These are phyloP conservation scores for Chalciporus pseudorubinellus DNA, from an alignment of 768 basidiomycete species.

Conservation along the genomic window DNA sequence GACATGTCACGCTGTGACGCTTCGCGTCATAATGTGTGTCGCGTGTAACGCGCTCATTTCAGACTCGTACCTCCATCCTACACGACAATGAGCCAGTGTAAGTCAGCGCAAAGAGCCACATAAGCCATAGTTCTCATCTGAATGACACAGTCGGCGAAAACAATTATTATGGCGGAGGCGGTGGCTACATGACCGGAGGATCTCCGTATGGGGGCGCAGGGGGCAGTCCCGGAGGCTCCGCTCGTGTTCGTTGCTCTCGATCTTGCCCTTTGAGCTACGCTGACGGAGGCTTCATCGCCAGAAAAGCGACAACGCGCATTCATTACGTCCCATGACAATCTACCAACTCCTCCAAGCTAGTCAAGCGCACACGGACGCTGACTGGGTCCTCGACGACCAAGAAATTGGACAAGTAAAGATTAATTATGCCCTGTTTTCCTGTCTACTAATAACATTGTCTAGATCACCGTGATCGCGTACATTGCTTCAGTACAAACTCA, in stretches of 20 bases:
- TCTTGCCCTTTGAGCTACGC: not conserved
- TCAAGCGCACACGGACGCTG: constrained; percentile 87
- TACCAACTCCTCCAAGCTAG: constrained; percentile 70
- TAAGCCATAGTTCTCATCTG: constrained; percentile 5
- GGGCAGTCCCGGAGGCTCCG: constrained; percentile 58
- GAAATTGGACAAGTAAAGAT: constrained; percentile 74
- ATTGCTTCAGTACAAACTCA: constrained; percentile 66
- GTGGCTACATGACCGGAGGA: constrained; percentile 57
- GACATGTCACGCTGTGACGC: constrained; percentile 20
- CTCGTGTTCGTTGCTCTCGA: constrained; percentile 35
- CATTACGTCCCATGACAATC: constrained; percentile 73
- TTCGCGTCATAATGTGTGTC: constrained; percentile 30
- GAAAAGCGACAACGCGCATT: constrained; percentile 40
- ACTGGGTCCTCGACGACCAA: constrained; percentile 78
- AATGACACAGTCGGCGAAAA: constrained; percentile 29
- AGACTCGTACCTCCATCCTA: constrained; percentile 1
- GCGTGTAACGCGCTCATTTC: constrained; percentile 4
- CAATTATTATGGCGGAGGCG: constrained; percentile 47
- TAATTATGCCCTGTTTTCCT: not conserved
- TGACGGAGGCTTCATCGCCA: constrained; percentile 15
- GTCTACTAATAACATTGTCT: not conserved
- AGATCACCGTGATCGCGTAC: constrained; percentile 77
- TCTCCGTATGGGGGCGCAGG: constrained; percentile 56
- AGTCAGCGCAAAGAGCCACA: not conserved
- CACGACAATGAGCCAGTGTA: constrained; percentile 46